These are phyloP conservation scores for Penicillium roqueforti DNA, from an alignment of 495 filamentous ascomycete species.

Conservation along the genomic window DNA sequence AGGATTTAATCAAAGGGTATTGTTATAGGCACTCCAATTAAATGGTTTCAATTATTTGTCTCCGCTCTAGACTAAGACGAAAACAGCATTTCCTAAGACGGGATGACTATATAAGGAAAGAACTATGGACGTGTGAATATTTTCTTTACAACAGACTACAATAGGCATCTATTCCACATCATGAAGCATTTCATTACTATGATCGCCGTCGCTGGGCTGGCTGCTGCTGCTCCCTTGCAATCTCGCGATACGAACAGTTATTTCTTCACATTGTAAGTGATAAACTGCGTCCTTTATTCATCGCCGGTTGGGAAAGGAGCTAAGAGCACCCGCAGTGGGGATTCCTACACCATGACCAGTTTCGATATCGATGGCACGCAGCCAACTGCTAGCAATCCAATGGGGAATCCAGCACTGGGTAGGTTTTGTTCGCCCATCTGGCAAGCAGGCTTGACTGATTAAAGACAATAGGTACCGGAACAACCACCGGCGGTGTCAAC, in stretches of 20 bases:
- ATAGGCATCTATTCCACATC: neutral
- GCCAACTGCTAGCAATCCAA: constrained; percentile 58
- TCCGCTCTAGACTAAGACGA: neutral
- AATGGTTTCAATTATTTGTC: neutral
- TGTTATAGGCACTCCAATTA: neutral
- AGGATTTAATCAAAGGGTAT: neutral
- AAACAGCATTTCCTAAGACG: neutral
- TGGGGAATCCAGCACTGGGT: constrained; percentile 65
- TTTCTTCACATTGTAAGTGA: constrained; percentile 37
- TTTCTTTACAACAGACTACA: neutral
- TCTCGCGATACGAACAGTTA: constrained; percentile 18
- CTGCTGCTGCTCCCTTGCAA: constrained; percentile 18
- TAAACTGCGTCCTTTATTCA: neutral
- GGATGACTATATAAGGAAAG: neutral
- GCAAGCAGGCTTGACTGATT: neutral
- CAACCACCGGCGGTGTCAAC: constrained; percentile 48
- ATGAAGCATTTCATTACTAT: constrained; percentile 20
- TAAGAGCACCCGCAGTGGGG: constrained; percentile 28
- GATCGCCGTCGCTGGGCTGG: constrained; percentile 16
- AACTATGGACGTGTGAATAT: neutral
- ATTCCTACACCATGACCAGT: constrained; percentile 61
- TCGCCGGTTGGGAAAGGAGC: neutral
- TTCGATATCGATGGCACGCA: constrained; percentile 61
- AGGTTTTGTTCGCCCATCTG: neutral
- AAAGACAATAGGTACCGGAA: constrained; percentile 36